phyloP scores from a whole-genome alignment of 1,284 basidiomycete species.

The Flammula alnicola region DNA sequence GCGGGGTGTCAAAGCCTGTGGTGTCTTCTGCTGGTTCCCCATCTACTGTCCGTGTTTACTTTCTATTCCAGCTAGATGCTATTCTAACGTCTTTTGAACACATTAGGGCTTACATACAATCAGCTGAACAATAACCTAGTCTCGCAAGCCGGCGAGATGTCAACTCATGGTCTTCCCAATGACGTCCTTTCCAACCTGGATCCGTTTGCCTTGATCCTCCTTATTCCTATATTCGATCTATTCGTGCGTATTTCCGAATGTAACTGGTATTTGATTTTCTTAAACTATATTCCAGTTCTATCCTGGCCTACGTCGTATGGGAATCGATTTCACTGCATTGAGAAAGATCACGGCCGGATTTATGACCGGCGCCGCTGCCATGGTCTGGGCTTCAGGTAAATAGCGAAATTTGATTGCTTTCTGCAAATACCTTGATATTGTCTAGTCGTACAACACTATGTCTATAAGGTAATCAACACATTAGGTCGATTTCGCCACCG shows the following conservation, averaged over 20 bases:
- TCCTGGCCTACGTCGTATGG: constrained; percentile 66
- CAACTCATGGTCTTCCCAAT: constrained; percentile 75
- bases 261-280: neutral
- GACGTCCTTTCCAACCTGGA: constrained; percentile 82
- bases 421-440: neutral
- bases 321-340: constrained; percentile 72
- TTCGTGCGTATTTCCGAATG: constrained; percentile 40
- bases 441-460: constrained; percentile 69
- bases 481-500: constrained; percentile 15
- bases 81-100: constrained; percentile 20
- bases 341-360: constrained; percentile 74
- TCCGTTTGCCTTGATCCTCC: constrained; percentile 73
- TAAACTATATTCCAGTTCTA: constrained; percentile 53
- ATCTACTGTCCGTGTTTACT: constrained; percentile 58
- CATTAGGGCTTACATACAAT: constrained; percentile 70
- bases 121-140: constrained; percentile 80
- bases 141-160: constrained; percentile 75
- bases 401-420: neutral
- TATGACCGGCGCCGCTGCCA: too few species aligned
- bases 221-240: constrained; percentile 71
- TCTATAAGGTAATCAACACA: constrained; percentile 54
- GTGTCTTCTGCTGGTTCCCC: constrained; percentile 80
- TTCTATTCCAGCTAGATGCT: constrained; percentile 3
- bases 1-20: constrained; percentile 83
- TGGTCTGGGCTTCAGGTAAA: constrained; percentile 59